phyloP scores from a whole-genome alignment of 2,329 filamentous ascomycete genomes.

The Botrytis fragariae region DNA sequence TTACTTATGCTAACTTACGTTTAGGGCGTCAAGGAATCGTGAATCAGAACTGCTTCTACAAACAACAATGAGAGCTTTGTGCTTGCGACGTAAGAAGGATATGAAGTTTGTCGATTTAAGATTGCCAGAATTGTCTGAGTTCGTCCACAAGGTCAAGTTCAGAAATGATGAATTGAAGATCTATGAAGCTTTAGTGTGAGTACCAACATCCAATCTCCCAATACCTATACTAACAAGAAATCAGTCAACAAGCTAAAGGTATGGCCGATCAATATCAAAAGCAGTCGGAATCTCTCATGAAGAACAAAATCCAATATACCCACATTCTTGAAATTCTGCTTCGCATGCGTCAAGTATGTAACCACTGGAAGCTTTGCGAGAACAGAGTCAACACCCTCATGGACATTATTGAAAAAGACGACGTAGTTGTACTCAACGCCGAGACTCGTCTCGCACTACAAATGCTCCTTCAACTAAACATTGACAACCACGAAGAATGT shows the following conservation, averaged over 20 bases:
- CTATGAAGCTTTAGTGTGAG: constrained; percentile 70
- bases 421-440: constrained; percentile 66
- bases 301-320: constrained; percentile 58
- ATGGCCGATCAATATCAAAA: constrained; percentile 59
- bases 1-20: not conserved
- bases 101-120: constrained; percentile 85
- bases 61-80: constrained; percentile 75
- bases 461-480: constrained; percentile 69
- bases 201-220: constrained; percentile 22
- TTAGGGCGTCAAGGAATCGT: constrained; percentile 49
- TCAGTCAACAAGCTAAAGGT: constrained; percentile 69
- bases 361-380: constrained; percentile 82
- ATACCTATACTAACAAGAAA: constrained; percentile 30
- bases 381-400: constrained; percentile 72
- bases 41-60: constrained; percentile 66
- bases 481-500: constrained; percentile 81
- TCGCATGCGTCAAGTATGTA: constrained; percentile 80
- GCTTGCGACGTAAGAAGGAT: constrained; percentile 77
- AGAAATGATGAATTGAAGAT: constrained; percentile 70
- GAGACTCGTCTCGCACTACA: constrained; percentile 73
- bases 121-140: constrained; percentile 74
- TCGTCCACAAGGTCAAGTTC: constrained; percentile 72
- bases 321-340: constrained; percentile 78
- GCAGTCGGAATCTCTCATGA: constrained; percentile 33
- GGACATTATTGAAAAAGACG: constrained; percentile 62